Evolutionary conservation across 495 filamentous ascomycete species (phyloP).

Genomic region (Penicillium lagena): DNA sequence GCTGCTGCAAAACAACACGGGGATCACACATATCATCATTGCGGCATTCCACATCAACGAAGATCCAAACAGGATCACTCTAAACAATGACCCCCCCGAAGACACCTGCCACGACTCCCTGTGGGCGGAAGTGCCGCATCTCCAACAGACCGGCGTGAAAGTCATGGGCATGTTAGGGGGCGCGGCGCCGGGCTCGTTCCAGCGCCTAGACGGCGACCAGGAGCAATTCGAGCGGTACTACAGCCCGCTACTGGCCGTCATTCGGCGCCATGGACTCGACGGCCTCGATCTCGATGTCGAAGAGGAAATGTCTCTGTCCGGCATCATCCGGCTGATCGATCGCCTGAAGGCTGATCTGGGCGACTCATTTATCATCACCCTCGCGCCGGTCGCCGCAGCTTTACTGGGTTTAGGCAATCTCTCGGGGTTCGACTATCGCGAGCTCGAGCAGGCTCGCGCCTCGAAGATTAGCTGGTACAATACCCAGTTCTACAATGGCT

Average conservation of each 20-base stretch:
- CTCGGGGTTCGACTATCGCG: conserved; percentile 68
- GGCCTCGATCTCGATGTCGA: conserved; percentile 84
- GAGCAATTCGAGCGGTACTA: conserved; percentile 63
- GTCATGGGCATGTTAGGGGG: conserved; percentile 81
- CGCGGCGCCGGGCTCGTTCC: conserved; percentile 64
- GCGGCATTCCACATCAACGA: conserved; percentile 78
- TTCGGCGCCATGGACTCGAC: conserved; percentile 52
- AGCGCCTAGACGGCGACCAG: conserved; percentile 52
- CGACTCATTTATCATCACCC: conserved; percentile 61
- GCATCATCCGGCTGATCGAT: conserved; percentile 66
- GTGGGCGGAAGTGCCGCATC: conserved; percentile 63
- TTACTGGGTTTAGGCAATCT: conserved; percentile 55
- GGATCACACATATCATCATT: conserved; percentile 71
- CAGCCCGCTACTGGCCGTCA: conserved; percentile 50
- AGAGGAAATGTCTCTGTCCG: conserved; percentile 62
- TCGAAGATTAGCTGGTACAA: conserved; percentile 73
- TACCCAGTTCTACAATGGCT: conserved; percentile 79
- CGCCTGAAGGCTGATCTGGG: conserved; percentile 68
- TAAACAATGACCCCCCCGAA: conserved; percentile 67
- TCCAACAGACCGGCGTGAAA: conserved; percentile 60
- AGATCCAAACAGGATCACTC: conserved; percentile 50
- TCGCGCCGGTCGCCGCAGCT: conserved; percentile 73
- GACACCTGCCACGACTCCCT: conserved; percentile 50
- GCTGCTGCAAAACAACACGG: conserved; percentile 50
- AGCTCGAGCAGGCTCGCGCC: conserved; percentile 58